Base-by-base conservation (phyloP, 805 yeast genomes). In the Candida schatavii region DNA sequence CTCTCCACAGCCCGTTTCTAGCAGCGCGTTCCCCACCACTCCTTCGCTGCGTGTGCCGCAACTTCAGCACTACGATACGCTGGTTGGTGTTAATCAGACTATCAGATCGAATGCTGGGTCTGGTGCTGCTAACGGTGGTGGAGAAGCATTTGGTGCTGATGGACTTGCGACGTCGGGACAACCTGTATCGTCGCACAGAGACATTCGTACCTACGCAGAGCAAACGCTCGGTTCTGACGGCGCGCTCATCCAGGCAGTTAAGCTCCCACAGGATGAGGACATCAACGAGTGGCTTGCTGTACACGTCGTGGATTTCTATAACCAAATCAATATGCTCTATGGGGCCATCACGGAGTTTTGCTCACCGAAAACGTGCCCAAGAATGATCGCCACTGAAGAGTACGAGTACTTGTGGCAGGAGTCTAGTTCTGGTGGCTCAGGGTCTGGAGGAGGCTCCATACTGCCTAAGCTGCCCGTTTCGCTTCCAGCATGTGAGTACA, bases 331-430 rank as follows among this genome's bases (percentile, higher is more conserved):
- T 64, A 93, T 91, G 99, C 70, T 91, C 5, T 91, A 93, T 54
- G 97, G 97, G 7, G 81, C 97, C 3, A 86, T 93, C 49, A 91
- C 98, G 1, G 96, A 89, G 65, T 90, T 93, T 57, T 93, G 99
- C 62, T 88, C 97, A 0, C 97, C 98, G 2, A 63, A 70, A n/a
- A 77, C 95, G 2, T 93, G 99, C 61, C 98, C 99, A 2, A 71
- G 93, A 44, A 93, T 93, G 99, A 90, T 87, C 43, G 99, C 99
- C 17, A 91, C 98, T 0, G 93, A 85, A 46, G 97, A 90, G 67
- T 91, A 89, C 59, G 99, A 93, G 63, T 93, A 93, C 57, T 73
- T 93, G 45, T 93, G 99, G 99, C 96, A 91, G 60, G 96, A 90
- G 54, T 74, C 86, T 6, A 71, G 62, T 51, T 36, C 40, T n/a